Evolutionary conservation across 805 yeast genomes (phyloP).

Genomic region (Pichia eremophila): DNA sequence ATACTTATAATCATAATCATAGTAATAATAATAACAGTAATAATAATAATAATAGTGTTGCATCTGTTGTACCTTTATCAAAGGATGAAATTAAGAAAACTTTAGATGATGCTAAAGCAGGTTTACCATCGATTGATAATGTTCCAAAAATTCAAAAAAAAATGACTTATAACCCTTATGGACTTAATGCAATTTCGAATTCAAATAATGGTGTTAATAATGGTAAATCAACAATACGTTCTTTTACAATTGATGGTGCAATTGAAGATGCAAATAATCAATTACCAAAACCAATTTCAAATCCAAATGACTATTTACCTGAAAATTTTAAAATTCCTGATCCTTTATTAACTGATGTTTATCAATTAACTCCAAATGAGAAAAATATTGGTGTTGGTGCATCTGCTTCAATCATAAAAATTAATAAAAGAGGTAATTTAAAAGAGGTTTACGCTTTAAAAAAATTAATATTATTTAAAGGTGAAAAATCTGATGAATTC

Average conservation of each 20-base stretch:
- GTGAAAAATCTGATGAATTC: conserved; percentile 64
- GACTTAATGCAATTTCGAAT: conserved; percentile 19
- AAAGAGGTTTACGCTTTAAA: conserved; percentile 54
- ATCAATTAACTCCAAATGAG: conserved; percentile 36
- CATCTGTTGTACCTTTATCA: neutral
- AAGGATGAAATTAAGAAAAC: conserved; percentile 6
- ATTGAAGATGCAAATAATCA: conserved; percentile 34
- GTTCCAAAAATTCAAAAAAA: conserved; percentile 23
- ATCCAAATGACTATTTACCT: conserved; percentile 64
- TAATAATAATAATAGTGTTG: no score
- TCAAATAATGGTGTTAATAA: conserved; percentile 23
- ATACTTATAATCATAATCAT: neutral
- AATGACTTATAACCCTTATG: conserved; percentile 60
- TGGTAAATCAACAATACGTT: conserved; percentile 18
- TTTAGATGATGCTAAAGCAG: conserved; percentile 10
- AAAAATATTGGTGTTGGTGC: conserved; percentile 67
- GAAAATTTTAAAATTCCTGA: conserved; percentile 42
- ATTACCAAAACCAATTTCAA: conserved; percentile 56
- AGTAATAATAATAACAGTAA: no score
- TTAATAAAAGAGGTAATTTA: conserved; percentile 25
- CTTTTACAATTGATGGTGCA: conserved; percentile 7
- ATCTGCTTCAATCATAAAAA: conserved; percentile 55
- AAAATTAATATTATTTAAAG: conserved; percentile 51
- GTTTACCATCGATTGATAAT: conserved; percentile 24
- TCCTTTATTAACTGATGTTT: conserved; percentile 48